Base-by-base conservation (phyloP, 1,284 basidiomycete genomes). In the Cutaneotrichosporon spelunceum region DNA sequence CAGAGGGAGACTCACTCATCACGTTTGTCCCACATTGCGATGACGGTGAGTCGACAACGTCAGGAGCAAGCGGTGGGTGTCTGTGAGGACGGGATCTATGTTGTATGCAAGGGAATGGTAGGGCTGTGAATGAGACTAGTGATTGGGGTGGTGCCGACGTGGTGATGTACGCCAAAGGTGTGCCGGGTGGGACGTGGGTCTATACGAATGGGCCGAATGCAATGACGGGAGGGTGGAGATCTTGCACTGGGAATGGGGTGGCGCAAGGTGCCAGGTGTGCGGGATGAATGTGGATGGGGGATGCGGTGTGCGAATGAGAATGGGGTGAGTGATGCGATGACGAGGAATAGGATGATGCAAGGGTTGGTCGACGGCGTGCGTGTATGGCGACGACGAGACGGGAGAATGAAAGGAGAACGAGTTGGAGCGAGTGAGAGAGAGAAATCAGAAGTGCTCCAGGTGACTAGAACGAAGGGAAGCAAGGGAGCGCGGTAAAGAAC, bases 1-100 rank as follows among this genome's bases (percentile, higher is more conserved):
- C 36, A 33, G 13, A 33, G 13, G 39, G 19, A n/a, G 39, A 47
- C 45, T 47, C 23, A 47, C 45, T 47, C 45, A 26, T 47, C 45
- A 11, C 45, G 45, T 26, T 47, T 47, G 45, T 47, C 24, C 45
- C 45, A 47, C 45, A 47, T 47, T 26, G 45, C 14, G 45, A 14
- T 14, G 48, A 29, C 26, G 26, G 48, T 14, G 14, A 19, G 4
- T 7, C 48, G 26, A 30, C 48, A 10, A 8, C 26, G 26, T 27
- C 27, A 27, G 26, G 27, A 27, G 19, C 14, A 19, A 30, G 24
- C 3, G 26, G 26, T 14, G 27, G 13, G 27, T n/a, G 48, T 50
- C 10, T 50, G 48, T 30, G 48, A 13, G 26, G 27, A 16, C 16
- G 48, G n/a, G 26, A 24, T 50, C 19, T 5, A 3, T 8, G 14